Conservation (phyloP, 306 rosid species). For the Quercus berberidifolia region DNA sequence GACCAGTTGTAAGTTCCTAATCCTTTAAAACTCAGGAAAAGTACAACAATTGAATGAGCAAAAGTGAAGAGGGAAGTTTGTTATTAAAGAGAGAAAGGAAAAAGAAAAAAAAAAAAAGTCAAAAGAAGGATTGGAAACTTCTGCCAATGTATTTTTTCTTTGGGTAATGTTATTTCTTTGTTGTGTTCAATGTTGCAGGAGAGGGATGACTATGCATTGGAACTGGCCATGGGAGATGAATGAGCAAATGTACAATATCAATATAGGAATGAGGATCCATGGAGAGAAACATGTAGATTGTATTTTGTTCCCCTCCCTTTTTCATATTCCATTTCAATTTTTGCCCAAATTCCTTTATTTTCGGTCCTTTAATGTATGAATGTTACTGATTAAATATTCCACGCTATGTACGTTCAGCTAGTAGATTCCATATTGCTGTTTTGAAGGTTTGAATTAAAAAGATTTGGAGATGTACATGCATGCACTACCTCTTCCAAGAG, state of each 20-base stretch:
- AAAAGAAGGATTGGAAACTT: neutral
- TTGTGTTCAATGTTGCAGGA: conserved; percentile 57
- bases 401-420: neutral
- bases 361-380: neutral
- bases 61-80: neutral
- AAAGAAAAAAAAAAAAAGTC: too few relatives aligned
- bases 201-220: conserved; percentile 97
- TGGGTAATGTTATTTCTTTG: conserved; percentile 11
- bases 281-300: neutral
- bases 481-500: too few relatives aligned
- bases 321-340: neutral
- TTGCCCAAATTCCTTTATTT: neutral
- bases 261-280: conserved; percentile 10
- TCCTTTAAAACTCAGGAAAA: neutral
- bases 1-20: conserved; percentile 76
- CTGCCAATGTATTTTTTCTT: neutral
- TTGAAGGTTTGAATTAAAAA: too few relatives aligned
- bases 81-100: neutral
- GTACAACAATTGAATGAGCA: neutral
- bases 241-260: conserved; percentile 32
- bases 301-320: neutral
- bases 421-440: too few relatives aligned
- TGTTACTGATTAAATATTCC: neutral
- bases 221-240: conserved; percentile 95
- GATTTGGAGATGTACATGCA: too few relatives aligned